Evolutionary conservation across 176 grass and related monocot genomes (phyloP), one percentile per base, ranked within the genome.

Genomic region (Oryza punctata): DNA sequence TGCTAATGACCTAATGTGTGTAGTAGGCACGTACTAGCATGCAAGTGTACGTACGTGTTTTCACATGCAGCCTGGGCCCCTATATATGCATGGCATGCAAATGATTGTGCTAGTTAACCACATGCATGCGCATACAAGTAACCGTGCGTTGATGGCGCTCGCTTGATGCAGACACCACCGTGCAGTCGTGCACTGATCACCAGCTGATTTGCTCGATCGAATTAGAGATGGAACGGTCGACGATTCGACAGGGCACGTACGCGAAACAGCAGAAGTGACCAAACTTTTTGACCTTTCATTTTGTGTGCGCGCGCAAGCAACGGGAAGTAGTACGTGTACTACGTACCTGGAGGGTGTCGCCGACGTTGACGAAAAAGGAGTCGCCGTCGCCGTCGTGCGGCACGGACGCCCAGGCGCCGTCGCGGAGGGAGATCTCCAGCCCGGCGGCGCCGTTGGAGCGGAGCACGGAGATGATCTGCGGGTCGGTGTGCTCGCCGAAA

Each of bases 401-500:
- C 24, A 94, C 95, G 52, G 95, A 70, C 2, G 91, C 81, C 95
- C 95, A 97, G 0, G 66, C 64, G 16, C 92, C 95, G 75, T 89
- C 90, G 14, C 47, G 87, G 24, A 68, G 75, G 18, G 90, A 81
- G 79, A 97, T 91, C 86, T 97, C 86, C 6, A 97, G 87, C 23
- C 95, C 95, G 23, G 95, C 71, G 5, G 90, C 92, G 88, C 88
- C 85, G 89, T 97, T 97, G 33, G 95, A 92, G 12, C 95, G 89
- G 73, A 94, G 85, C 73, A 97, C 78, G 11, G 95, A 97, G 68
- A 97, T 88, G 81, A 97, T 85, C 85, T 97, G 95, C 7, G 95
- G 95, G 78, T 97, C 95, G 0, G 95, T 97, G 90, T 97, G 95
- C 88, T 94, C 92, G 38, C 95, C 95, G 79, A 97, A 97, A n/a